Base-by-base conservation (phyloP, 257 asterid genomes). In the Cynanchum wilfordii region DNA sequence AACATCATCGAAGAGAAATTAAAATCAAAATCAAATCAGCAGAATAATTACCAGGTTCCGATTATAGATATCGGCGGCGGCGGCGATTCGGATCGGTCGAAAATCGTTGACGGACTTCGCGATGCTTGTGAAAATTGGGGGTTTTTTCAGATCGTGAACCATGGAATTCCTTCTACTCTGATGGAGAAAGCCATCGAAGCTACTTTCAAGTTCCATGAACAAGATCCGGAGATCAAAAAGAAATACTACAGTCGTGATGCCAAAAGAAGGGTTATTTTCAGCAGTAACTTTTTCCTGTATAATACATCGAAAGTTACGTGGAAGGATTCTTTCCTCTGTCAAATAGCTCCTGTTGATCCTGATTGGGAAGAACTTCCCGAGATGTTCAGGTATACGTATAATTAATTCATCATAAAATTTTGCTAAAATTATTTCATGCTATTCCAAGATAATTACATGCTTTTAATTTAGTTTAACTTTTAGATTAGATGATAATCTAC, bases 91-190 rank as follows among this genome's bases (percentile, higher is more conserved):
- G 38, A 33, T 33, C 56, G 29, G 2, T 25, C 33, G 5, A 19
- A 66, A 10, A 66, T 66, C 3, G 10, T 66, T 2, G 44, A 24
- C 36, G 22, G 6, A 20, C 70, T 66, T 38, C 52, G 70, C 20
- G 49, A 66, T 30, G 70, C 70, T 7, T 66, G 70, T 27, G 70
- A 42, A 29, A 66, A 15, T 1, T 65, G 70, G 70, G 70, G 70
- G 7, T 65, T 65, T 51, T 65, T 65, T 65, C 70, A 33, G 29
- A 9, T 65, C 8, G 70, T 65, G 50, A 65, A 65, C 12, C 70
- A 65, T 40, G 70, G 70, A 10, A 66, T 66, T 7, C 54, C 70
- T 36, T 2, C 25, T 7, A 2, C 47, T 36, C 20, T 66, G 2
- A 4, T 66, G 54, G 70, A 66, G 7, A 66, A 42, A 40, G 9